Evolutionary conservation across 352 stramenopile species (phyloP).

Genomic region (Phytophthora multivora): DNA sequence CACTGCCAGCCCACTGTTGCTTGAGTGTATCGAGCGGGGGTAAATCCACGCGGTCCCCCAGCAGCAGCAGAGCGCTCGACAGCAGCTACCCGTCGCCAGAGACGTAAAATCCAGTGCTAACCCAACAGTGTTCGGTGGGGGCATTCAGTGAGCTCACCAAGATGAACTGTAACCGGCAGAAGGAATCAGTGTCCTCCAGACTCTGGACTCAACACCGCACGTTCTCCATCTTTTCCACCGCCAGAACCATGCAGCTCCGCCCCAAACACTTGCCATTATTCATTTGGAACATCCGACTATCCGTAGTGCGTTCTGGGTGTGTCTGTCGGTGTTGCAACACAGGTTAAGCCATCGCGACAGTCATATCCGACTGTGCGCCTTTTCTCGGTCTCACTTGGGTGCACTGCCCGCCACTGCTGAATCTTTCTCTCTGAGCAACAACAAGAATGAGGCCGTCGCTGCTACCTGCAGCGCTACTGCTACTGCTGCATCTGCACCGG

Average conservation of each 20-base stretch:
- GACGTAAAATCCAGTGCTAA: not conserved
- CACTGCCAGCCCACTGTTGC: conserved; percentile 32
- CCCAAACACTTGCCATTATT: not conserved
- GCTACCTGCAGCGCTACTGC: not conserved
- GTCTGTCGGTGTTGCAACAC: too few species aligned
- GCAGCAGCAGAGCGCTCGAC: conserved; percentile 41
- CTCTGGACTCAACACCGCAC: not conserved
- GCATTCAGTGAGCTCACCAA: not conserved
- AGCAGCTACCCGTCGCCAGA: too few species aligned
- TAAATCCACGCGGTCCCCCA: conserved; percentile 52
- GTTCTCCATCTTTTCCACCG: not conserved
- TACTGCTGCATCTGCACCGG: not conserved
- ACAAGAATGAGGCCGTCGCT: conserved; percentile 6
- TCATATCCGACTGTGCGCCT: not conserved
- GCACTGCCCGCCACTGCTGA: conserved; percentile 14
- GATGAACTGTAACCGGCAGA: not conserved
- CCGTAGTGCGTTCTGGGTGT: too few species aligned
- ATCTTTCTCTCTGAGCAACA: conserved; percentile 1
- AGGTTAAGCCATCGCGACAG: not conserved
- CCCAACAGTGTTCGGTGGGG: not conserved
- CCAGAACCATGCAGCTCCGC: not conserved
- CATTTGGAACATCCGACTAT: too few species aligned
- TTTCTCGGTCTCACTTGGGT: conserved; percentile 11
- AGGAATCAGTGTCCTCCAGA: not conserved
- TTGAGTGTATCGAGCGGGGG: conserved; percentile 41